Conservation (phyloP, 306 rosid species). For the Begonia fuchsioides region DNA sequence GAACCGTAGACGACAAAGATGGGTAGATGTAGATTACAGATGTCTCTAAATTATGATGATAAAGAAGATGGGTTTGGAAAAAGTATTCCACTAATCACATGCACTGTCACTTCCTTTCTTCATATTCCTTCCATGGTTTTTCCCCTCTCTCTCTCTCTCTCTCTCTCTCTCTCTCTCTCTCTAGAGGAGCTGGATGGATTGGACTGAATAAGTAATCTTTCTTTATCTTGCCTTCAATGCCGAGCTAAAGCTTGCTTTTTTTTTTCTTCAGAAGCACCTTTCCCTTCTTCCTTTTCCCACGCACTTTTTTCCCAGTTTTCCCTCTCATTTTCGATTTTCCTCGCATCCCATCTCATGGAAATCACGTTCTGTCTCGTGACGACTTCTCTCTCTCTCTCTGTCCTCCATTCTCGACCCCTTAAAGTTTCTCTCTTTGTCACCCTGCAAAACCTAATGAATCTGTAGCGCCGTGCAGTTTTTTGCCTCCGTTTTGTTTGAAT, state of each 20-base stretch:
- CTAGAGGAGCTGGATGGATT: too few species aligned
- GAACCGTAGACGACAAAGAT: too few species aligned
- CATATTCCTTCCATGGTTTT: too few species aligned
- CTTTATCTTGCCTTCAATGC: too few species aligned
- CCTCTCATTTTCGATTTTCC: slow-evolving; percentile 9
- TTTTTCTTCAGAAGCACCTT: slow-evolving; percentile 4
- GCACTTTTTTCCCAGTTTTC: slow-evolving; percentile 3
- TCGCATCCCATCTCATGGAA: slow-evolving; percentile 10
- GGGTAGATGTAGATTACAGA: too few species aligned
- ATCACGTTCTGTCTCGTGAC: slow-evolving; percentile 30
- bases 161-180: too few species aligned
- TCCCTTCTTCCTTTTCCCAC: slow-evolving; percentile 9
- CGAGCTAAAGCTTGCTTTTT: neutral
- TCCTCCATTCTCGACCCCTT: slow-evolving; percentile 1
- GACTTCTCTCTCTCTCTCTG: slow-evolving; percentile 1
- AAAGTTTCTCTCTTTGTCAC: slow-evolving; percentile 5
- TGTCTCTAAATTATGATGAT: too few species aligned
- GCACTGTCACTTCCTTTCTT: too few species aligned
- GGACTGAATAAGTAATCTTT: too few species aligned
- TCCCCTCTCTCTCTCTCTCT: too few species aligned
- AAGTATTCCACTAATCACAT: too few species aligned
- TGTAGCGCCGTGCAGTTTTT: neutral
- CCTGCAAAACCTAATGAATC: neutral
- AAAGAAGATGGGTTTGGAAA: too few species aligned
- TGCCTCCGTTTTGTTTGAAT: slow-evolving; percentile 1